Conservation (phyloP, 2,329 filamentous ascomycete genomes). For the Colletotrichum tofieldiae region DNA sequence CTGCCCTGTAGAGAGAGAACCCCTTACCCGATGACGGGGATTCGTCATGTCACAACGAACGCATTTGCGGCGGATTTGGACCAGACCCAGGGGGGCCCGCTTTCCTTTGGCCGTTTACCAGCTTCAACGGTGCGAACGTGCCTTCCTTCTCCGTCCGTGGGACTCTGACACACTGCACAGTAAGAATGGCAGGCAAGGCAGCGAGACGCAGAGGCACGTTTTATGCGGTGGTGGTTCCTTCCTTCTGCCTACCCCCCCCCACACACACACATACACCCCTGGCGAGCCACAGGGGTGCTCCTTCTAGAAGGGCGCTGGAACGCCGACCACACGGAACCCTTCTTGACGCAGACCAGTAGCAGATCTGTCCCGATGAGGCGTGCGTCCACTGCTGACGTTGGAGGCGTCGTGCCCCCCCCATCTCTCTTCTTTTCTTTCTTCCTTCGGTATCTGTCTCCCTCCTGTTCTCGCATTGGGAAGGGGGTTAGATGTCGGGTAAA, state of each 20-base stretch:
- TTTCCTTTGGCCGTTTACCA: not conserved
- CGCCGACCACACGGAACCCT: slow-evolving; percentile 32
- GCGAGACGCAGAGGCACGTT: slow-evolving; percentile 2
- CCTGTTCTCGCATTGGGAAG: not conserved
- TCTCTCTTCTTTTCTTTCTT: not conserved
- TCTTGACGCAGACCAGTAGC: slow-evolving; percentile 29
- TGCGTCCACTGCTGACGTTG: slow-evolving; percentile 1
- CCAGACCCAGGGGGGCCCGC: not conserved
- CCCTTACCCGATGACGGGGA: not conserved
- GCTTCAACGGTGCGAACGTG: not conserved
- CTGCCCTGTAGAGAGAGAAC: not conserved
- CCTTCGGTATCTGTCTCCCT: too few relatives aligned
- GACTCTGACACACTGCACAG: not conserved
- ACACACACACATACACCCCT: not conserved
- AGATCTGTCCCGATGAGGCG: slow-evolving; percentile 20
- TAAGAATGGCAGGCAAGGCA: not conserved
- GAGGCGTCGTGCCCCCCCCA: not conserved
- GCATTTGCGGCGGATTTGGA: not conserved
- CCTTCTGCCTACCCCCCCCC: not conserved
- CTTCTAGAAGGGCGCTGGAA: slow-evolving; percentile 40
- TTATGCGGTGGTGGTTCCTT: slow-evolving; percentile 27
- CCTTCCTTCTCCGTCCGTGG: not conserved
- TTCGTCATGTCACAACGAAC: not conserved
- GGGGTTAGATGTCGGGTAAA: slow-evolving; percentile 19
- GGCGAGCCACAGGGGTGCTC: slow-evolving; percentile 26